phyloP scores from a whole-genome alignment of 2,329 filamentous ascomycete genomes.

The Neodidymelliopsis sp. region DNA sequence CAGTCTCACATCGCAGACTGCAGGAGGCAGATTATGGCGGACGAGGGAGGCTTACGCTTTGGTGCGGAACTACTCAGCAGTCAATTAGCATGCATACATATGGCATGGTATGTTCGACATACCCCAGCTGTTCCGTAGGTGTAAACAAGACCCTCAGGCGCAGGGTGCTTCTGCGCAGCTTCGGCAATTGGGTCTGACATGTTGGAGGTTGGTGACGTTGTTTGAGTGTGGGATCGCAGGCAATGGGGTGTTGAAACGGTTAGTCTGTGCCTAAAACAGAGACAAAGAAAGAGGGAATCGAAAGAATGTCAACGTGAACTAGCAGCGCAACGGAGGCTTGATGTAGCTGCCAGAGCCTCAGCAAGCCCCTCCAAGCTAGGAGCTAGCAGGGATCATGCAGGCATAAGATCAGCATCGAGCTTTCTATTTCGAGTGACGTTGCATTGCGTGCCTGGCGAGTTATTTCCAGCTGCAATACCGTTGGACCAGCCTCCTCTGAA shows the following conservation, averaged over 20 bases:
- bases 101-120: slow-evolving; percentile 43
- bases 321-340: slow-evolving; percentile 10
- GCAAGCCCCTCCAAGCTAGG: slow-evolving; percentile 10
- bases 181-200: slow-evolving; percentile 45
- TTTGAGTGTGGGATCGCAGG: neutral
- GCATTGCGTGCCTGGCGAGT: slow-evolving; percentile 16
- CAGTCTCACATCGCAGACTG: slow-evolving; percentile 40
- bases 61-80: slow-evolving; percentile 66
- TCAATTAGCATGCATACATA: slow-evolving; percentile 15
- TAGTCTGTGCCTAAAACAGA: too few relatives aligned
- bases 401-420: slow-evolving; percentile 12
- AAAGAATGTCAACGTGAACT: neutral
- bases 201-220: slow-evolving; percentile 3
- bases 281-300: too few relatives aligned
- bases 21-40: too few relatives aligned
- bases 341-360: slow-evolving; percentile 15
- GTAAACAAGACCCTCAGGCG: slow-evolving; percentile 47
- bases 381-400: slow-evolving; percentile 9
- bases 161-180: slow-evolving; percentile 46
- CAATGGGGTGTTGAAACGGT: neutral
- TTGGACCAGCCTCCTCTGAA: too few relatives aligned
- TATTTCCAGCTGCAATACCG: neutral
- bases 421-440: slow-evolving; percentile 16
- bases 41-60: slow-evolving; percentile 64
- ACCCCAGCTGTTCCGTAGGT: slow-evolving; percentile 57